Evolutionary conservation across 805 yeast species (phyloP), one percentile per base, ranked within the genome.

Genomic region (Ogataea pignaliae): DNA sequence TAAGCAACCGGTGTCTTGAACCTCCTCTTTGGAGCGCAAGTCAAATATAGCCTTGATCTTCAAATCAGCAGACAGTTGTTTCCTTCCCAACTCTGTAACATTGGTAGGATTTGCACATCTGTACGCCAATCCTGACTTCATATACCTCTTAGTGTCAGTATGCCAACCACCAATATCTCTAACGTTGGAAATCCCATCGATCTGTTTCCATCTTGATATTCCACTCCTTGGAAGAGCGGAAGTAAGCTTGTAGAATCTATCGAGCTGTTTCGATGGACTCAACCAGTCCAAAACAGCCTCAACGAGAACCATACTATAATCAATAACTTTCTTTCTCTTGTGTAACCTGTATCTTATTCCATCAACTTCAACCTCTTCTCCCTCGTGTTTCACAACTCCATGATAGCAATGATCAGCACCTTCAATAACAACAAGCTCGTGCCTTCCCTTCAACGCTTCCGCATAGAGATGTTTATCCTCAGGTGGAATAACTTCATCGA

Each of bases 81-180:
- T 36, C 14, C 65, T 52, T 0, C 95, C 95, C 0, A 46, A 40
- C 1, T 55, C 65, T 0, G 89, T 77, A 29, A 85, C 68, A 1
- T 64, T 60, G 2, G 75, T 68, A 28, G 83, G 70, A 42, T 75
- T 73, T 0, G 91, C 95, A 52, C 83, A 73, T 47, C 96, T 74
- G 61, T 64, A 88, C 13, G 81, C 54, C 7, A 73, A 40, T 10
- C 81, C 78, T 3, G 81, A 71, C 50, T 70, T 74, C 4, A 83
- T 85, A 52, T 56, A 75, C 6, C 59, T 46, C 2, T 57, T 63
- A 10, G 60, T 62, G 17, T 62, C 49, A 0, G 79, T 64, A 42
- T 61, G 65, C 78, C 84, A 88, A 12, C 95, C 96, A 1, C 96
- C 96, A 44, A 83, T 58, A 55, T 88, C 96, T 50, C 96, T 71